These are phyloP conservation scores for Xanthoconium separans DNA, from an alignment of 1,284 basidiomycete species.

Conservation along the genomic window DNA sequence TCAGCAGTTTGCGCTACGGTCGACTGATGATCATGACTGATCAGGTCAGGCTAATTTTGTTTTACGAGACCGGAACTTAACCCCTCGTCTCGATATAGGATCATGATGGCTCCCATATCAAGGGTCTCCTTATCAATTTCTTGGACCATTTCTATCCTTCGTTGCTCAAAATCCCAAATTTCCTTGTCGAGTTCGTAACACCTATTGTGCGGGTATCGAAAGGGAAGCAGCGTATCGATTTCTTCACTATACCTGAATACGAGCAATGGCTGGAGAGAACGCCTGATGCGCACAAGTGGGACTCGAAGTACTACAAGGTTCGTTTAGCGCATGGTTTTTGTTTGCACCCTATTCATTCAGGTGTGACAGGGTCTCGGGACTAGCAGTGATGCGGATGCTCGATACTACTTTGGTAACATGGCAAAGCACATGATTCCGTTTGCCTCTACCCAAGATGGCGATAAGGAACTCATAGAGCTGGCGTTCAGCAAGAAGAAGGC, in stretches of 20 bases:
- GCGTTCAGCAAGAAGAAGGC: constrained; percentile 99
- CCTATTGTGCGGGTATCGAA: constrained; percentile 95
- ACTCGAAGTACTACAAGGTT: constrained; percentile 96
- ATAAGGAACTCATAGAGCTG: constrained; percentile 90
- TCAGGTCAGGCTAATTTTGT: constrained; percentile 61
- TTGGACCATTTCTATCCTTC: constrained; percentile 98
- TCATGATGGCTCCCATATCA: constrained; percentile 99
- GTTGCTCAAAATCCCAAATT: constrained; percentile 86
- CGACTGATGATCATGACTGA: constrained; percentile 99
- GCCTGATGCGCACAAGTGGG: constrained; percentile 83
- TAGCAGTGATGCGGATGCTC: constrained; percentile 84
- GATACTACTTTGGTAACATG: constrained; percentile 93
- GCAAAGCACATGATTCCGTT: constrained; percentile 95
- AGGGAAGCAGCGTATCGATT: constrained; percentile 80
- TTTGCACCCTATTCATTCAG: constrained; percentile 1
- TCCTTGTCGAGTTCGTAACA: constrained; percentile 98
- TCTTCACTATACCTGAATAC: constrained; percentile 98
- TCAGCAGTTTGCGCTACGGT: constrained; percentile 85
- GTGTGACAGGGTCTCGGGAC: constrained; percentile 87
- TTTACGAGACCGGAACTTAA: constrained; percentile 6
- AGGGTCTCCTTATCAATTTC: constrained; percentile 98
- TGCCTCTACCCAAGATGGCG: constrained; percentile 77
- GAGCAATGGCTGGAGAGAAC: constrained; percentile 89
- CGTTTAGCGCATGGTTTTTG: constrained; percentile 14
- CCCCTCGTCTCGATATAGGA: constrained; percentile 55